Evolutionary conservation across 345 rosid genomes (phyloP), one percentile per base, ranked within the genome.

Genomic region (Aquilaria yunnanensis): DNA sequence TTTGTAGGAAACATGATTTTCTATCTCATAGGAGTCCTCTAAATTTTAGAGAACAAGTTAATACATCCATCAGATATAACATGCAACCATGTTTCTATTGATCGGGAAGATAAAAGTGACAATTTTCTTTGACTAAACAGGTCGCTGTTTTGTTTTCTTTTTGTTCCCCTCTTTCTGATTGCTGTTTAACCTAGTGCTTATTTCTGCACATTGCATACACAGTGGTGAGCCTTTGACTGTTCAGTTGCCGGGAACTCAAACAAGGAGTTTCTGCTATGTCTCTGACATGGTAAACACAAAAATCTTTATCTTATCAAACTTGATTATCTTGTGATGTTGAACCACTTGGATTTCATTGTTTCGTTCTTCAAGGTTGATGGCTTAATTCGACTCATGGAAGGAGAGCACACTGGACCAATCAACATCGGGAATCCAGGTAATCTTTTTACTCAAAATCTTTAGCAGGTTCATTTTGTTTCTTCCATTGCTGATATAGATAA

Each of bases 211-310:
- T 63, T 43, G 14, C 67, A 48, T 56, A 16, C 70, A 66, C 74
- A 93, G 98, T 10, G 83, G 89, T 6, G 97, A 93, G 68, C 75
- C 96, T 2, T 78, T 87, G 76, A 93, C 96, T 48, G 96, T 93
- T 73, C 98, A 93, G 74, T 81, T 85, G 62, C 97, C 94, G 1
- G 98, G 97, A 75, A 90, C 98, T 68, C 96, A 88, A 80, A 93
- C 98, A 6, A 76, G 97, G n/a, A 93, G 97, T 67, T 93, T 90
- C 81, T 93, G 98, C 71, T 93, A 81, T 66, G 98, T 90, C 43
- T 88, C 98, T 8, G 98, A 93, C 68, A 84, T 93, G 98, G 98
- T 92, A 84, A 33, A 69, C 54, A 11, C 54, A 14, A 63, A 14
- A 49, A 57, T 50, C 47, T 14, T 47, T 12, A 30, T 52, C 11